A percentile compares a stretch with the other conserved stretches of the same genome.
Evolutionary conservation across 768 basidiomycete genomes (phyloP).

Genomic region (Kwoniella sp.): DNA sequence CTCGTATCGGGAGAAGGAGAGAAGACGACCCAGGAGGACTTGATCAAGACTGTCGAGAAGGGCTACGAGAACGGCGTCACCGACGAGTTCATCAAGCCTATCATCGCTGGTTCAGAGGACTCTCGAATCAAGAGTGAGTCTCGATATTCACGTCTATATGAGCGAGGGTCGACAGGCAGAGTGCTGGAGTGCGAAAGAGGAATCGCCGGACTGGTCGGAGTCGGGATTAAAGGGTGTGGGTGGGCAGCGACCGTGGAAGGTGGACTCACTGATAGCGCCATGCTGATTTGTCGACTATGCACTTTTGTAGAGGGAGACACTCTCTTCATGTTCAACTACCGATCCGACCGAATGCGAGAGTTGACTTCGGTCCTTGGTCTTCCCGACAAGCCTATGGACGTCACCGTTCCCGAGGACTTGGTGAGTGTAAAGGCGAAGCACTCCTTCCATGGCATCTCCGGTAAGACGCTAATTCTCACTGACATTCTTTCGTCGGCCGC

Average conservation of each 20-base stretch:
- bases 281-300: neutral
- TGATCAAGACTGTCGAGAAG: slow-evolving; percentile 69
- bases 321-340: slow-evolving; percentile 95
- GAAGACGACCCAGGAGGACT: slow-evolving; percentile 61
- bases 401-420: slow-evolving; percentile 75
- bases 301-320: slow-evolving; percentile 71
- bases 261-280: too few species aligned
- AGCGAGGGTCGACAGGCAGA: neutral
- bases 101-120: slow-evolving; percentile 77
- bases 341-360: slow-evolving; percentile 94
- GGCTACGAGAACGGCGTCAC: slow-evolving; percentile 84
- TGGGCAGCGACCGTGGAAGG: neutral
- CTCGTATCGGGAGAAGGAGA: slow-evolving; percentile 73
- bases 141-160: neutral
- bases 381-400: slow-evolving; percentile 80
- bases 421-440: slow-evolving; percentile 62
- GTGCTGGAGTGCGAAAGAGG: neutral
- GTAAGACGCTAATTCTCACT: neutral
- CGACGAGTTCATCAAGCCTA: slow-evolving; percentile 94
- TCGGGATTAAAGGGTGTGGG: neutral
- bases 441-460: too few species aligned
- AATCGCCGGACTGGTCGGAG: too few species aligned
- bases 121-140: slow-evolving; percentile 76
- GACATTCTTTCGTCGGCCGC: neutral
- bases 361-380: slow-evolving; percentile 78